phyloP scores from a whole-genome alignment of 371 early-diverging fungal species.

The Mucor saturninus region DNA sequence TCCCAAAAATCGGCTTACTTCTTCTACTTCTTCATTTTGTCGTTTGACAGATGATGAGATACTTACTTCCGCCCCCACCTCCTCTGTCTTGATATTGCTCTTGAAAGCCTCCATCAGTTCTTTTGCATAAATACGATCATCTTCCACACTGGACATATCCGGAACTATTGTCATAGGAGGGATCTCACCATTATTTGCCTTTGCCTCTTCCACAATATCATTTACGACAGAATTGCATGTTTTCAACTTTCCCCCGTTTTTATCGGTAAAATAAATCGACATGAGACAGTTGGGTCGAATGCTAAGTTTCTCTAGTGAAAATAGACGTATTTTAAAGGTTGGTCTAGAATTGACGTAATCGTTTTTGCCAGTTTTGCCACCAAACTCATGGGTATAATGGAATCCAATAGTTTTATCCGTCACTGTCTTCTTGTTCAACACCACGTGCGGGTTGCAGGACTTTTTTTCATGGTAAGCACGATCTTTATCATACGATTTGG shows the following conservation, averaged over 20 bases:
- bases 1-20: too few species aligned
- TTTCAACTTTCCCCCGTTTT: not conserved
- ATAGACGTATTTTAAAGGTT: not conserved
- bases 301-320: not conserved
- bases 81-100: too few species aligned
- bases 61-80: too few species aligned
- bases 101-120: too few species aligned
- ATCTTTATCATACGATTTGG: not conserved
- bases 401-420: not conserved
- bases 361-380: not conserved
- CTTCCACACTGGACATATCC: not conserved
- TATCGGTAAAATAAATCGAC: not conserved
- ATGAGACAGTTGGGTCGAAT: not conserved
- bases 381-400: constrained; percentile 2
- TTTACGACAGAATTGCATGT: not conserved
- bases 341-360: not conserved
- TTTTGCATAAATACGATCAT: not conserved
- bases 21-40: too few species aligned
- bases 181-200: not conserved
- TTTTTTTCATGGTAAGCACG: constrained; percentile 2
- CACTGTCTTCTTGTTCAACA: not conserved
- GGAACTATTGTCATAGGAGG: not conserved
- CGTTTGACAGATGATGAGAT: too few species aligned
- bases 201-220: not conserved
- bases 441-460: not conserved